These are phyloP conservation scores for Huntiella bhutanensis DNA, from an alignment of 2,329 filamentous ascomycete genomes.

Conservation along the genomic window DNA sequence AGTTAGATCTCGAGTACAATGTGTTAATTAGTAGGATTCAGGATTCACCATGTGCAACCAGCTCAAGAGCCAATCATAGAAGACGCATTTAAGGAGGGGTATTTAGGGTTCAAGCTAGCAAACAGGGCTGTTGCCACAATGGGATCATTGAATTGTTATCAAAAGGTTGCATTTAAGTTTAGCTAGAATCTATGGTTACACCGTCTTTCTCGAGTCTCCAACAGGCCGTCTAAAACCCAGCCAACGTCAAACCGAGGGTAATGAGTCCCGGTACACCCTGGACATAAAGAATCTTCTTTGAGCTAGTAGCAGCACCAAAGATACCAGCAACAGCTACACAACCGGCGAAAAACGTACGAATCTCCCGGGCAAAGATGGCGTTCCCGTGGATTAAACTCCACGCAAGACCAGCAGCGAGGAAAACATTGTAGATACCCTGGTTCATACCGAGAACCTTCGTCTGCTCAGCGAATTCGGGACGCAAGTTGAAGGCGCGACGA, in stretches of 20 bases:
- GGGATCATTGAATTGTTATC: too few species aligned
- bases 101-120: too few species aligned
- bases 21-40: neutral
- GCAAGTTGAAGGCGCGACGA: constrained; percentile 25
- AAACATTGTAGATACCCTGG: constrained; percentile 34
- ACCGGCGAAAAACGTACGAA: constrained; percentile 28
- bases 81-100: neutral
- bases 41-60: neutral
- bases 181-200: too few species aligned
- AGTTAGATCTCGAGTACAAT: neutral
- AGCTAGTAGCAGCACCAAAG: constrained; percentile 25
- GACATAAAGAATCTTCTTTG: constrained; percentile 23
- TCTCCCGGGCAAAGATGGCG: constrained; percentile 22
- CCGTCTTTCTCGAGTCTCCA: too few species aligned
- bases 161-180: too few species aligned
- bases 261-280: constrained; percentile 22
- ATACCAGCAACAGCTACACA: constrained; percentile 26
- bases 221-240: constrained; percentile 11
- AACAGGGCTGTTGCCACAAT: too few species aligned
- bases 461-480: constrained; percentile 25
- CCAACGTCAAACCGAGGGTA: constrained; percentile 15
- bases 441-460: constrained; percentile 28
- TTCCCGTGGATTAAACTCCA: constrained; percentile 30
- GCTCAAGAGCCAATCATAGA: neutral
- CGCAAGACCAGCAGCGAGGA: constrained; percentile 28